Percentiles rank a stretch among this genome's conserved stretches.
Evolutionary conservation across 306 rosid genomes (phyloP).

Genomic region (Pyrus pyrifolia): DNA sequence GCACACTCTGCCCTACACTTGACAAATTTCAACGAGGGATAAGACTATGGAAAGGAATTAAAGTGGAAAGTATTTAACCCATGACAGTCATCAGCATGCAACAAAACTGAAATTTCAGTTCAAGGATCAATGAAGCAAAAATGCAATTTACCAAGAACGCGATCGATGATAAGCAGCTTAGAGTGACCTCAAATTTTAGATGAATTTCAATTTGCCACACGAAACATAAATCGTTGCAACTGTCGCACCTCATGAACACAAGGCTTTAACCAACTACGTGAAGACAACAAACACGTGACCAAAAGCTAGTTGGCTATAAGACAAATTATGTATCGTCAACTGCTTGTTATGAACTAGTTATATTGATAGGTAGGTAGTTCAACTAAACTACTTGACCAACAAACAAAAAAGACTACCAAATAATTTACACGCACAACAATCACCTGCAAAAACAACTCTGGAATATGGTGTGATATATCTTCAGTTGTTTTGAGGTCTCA

Average conservation of each 20-base stretch:
- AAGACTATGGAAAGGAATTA: no score
- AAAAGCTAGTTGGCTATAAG: not conserved
- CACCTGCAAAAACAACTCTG: not conserved
- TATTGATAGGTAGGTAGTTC: not conserved
- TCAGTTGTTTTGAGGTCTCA: not conserved
- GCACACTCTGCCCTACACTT: no score
- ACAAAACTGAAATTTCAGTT: no score
- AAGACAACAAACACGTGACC: not conserved
- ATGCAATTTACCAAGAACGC: no score
- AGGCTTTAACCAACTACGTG: not conserved
- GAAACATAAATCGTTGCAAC: no score
- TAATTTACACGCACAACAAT: not conserved
- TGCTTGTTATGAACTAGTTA: not conserved
- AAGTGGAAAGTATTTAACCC: no score
- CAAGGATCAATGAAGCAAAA: no score
- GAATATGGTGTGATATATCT: not conserved
- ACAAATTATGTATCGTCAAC: not conserved
- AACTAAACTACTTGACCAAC: not conserved
- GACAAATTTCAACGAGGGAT: no score
- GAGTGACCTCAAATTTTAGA: no score
- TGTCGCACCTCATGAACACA: not conserved
- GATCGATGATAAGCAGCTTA: no score
- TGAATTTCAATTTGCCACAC: no score
- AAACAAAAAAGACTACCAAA: not conserved
- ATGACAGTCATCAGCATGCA: no score